Conservation (phyloP, 1,284 basidiomycete species). For the Athelia psychrophila region DNA sequence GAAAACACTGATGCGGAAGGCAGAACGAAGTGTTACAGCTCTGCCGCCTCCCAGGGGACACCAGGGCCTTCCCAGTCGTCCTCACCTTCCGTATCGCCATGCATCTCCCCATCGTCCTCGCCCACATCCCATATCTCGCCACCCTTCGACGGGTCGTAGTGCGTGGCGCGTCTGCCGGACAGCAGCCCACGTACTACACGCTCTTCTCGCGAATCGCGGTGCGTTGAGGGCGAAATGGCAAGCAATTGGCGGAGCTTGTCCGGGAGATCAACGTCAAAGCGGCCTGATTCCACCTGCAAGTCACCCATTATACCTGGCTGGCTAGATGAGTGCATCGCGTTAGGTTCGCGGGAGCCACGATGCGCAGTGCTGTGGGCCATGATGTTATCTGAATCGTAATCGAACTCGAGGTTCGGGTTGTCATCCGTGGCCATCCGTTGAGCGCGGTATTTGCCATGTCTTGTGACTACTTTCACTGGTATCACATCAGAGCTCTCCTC, state of each 20-base stretch:
- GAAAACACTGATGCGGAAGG: constrained; percentile 19
- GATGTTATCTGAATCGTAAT: neutral
- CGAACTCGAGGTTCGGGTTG: neutral
- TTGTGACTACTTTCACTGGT: neutral
- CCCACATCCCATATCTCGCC: constrained; percentile 77
- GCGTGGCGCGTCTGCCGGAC: constrained; percentile 50
- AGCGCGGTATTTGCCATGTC: neutral
- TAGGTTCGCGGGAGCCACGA: neutral
- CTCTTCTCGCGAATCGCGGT: constrained; percentile 45
- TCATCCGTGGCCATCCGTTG: neutral
- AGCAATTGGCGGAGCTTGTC: constrained; percentile 62
- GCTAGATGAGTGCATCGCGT: neutral
- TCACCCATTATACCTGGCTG: constrained; percentile 21
- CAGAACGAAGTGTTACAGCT: constrained; percentile 48
- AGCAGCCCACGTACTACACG: constrained; percentile 56
- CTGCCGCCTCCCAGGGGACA: constrained; percentile 74
- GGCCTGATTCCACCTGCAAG: constrained; percentile 20
- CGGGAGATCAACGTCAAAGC: constrained; percentile 58
- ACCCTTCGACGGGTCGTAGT: constrained; percentile 60
- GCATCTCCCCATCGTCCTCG: constrained; percentile 31
- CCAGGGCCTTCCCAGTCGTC: constrained; percentile 83
- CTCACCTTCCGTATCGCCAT: constrained; percentile 43
- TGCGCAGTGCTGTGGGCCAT: neutral
- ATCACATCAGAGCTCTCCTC: neutral
- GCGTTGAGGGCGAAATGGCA: constrained; percentile 47